A percentile compares a stretch with the other conserved stretches of the same genome.
Evolutionary conservation across 129 eudicot species (phyloP).

Genomic region (Sambucus nigra): DNA sequence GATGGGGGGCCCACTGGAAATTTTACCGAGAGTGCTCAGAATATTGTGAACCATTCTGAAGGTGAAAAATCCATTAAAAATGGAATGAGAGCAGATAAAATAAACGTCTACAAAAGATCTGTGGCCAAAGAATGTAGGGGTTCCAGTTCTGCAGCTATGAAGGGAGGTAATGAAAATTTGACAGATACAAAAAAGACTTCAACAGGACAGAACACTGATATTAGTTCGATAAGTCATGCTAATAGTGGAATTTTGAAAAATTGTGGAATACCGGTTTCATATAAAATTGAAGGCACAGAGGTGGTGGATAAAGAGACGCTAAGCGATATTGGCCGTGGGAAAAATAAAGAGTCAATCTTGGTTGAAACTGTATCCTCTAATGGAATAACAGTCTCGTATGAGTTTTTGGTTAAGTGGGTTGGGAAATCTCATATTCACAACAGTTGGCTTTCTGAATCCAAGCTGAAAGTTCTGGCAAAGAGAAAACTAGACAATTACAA

Average conservation of each 20-base stretch:
- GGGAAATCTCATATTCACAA: constrained; percentile 86
- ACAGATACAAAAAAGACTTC: constrained; percentile 10
- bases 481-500: constrained; percentile 83
- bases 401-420: constrained; percentile 87
- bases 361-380: constrained; percentile 21
- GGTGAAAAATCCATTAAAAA: constrained; percentile 13
- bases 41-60: constrained; percentile 15
- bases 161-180: constrained; percentile 15
- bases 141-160: not conserved
- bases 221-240: constrained; percentile 5
- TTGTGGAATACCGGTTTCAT: constrained; percentile 8
- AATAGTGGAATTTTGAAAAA: constrained; percentile 12
- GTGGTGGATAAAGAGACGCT: constrained; percentile 14
- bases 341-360: constrained; percentile 10
- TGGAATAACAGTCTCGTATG: constrained; percentile 33
- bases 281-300: constrained; percentile 12
- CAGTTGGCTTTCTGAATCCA: constrained; percentile 76
- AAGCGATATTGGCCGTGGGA: constrained; percentile 10
- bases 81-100: constrained; percentile 19
- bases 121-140: constrained; percentile 33
- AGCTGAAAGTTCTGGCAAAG: constrained; percentile 61
- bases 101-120: constrained; percentile 30
- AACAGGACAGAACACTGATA: constrained; percentile 9
- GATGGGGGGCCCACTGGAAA: constrained; percentile 20
- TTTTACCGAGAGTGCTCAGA: constrained; percentile 13